Evolutionary conservation across 257 asterid species (phyloP), one percentile per base, ranked within the genome.

Genomic region (Penstemon eatonii): DNA sequence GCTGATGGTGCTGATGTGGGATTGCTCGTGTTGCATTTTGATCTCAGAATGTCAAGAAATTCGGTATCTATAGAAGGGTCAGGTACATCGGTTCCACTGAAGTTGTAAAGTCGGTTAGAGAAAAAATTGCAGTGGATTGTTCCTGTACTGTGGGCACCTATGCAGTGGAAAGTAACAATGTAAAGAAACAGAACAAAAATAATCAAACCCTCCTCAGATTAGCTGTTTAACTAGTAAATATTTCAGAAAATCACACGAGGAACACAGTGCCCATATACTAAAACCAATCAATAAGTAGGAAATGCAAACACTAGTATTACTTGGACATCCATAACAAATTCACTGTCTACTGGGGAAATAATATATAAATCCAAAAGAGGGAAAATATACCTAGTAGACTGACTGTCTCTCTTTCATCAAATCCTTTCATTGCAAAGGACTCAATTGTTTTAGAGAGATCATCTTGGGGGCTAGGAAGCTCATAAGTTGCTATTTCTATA

Each of bases 131-230:
- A 86, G 73, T 83, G 92, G 45, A 91, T 74, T 60, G 78, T 78
- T 61, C 97, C 97, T 3, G 82, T 83, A 78, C 92, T 91, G 80
- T 88, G 96, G 47, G 87, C 92, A 49, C 92, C 97, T 88, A 49
- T 15, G 55, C 46, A n/a, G 33, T 5, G 11, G 33, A 40, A 40
- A 19, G 13, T 13, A 64, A 45, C 12, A 60, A 42, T 13, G 58
- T 15, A 11, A 4, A 11, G 18, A 36, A 45, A 15, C 0, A 36
- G 11, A 8, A 56, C 2, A 11, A 25, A 33, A 50, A 2, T 45
- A 19, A 45, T 25, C 18, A 49, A 6, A 49, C 54, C 54, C 54
- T 49, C 18, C n/a, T 49, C 54, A 49, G n/a, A 3, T 12, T 3
- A 10, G 11, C 54, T 49, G 3, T 49, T 49, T 49, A 3, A 49